Conservation (phyloP, 2,329 filamentous ascomycete species). For the Pestalotiopsis sp. region DNA sequence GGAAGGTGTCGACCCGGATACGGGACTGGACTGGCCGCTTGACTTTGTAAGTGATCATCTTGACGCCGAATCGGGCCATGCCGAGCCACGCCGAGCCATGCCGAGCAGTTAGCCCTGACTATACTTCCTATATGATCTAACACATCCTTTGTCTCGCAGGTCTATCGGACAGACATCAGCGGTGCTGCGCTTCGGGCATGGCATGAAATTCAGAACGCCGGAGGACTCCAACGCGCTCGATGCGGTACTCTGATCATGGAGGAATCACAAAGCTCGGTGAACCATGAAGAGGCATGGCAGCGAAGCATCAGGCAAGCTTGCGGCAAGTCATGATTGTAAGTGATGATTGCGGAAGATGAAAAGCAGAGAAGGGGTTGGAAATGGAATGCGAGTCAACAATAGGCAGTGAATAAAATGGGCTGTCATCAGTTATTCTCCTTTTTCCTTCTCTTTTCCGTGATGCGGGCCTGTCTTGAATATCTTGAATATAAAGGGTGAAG, state of each 20-base stretch:
- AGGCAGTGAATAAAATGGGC: too few relatives aligned
- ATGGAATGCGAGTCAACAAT: not conserved
- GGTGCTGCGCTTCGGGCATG: not conserved
- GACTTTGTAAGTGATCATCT: conserved; percentile 24
- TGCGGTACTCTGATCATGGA: not conserved
- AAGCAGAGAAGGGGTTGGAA: not conserved
- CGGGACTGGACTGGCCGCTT: conserved; percentile 24
- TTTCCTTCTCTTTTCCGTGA: too few relatives aligned
- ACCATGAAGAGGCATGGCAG: not conserved
- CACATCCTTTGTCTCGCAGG: not conserved
- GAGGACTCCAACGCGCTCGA: not conserved
- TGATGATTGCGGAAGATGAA: too few relatives aligned
- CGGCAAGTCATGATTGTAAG: not conserved
- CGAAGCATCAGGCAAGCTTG: not conserved
- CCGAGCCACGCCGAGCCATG: not conserved
- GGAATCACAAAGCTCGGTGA: not conserved
- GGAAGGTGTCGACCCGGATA: conserved; percentile 25
- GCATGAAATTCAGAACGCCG: not conserved
- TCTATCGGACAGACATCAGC: not conserved
- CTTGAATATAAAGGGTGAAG: too few relatives aligned
- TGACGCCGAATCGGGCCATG: not conserved
- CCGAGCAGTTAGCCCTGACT: not conserved
- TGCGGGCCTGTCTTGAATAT: too few relatives aligned
- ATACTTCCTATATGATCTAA: not conserved
- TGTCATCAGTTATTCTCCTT: too few relatives aligned